phyloP scores from a whole-genome alignment of 371 early-diverging fungal genomes.

The Lichtheimia hyalospora region DNA sequence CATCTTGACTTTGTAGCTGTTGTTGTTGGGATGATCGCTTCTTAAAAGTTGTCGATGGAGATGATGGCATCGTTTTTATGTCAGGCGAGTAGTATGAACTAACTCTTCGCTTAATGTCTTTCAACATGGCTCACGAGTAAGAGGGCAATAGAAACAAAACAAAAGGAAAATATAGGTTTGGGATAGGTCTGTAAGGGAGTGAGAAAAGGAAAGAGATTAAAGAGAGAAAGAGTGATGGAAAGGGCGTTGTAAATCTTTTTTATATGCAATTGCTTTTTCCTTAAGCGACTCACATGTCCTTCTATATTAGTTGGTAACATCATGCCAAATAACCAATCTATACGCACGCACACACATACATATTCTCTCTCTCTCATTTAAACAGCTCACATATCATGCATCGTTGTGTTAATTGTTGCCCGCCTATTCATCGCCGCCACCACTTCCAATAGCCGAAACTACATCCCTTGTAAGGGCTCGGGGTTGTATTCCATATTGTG shows the following conservation, averaged over 20 bases:
- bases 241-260: neutral
- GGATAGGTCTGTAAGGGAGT: neutral
- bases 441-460: too few relatives aligned
- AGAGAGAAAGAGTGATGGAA: neutral
- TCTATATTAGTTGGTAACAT: slow-evolving; percentile 7
- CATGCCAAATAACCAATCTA: neutral
- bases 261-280: slow-evolving; percentile 8
- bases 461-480: neutral
- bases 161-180: neutral
- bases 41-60: neutral
- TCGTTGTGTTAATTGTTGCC: too few relatives aligned
- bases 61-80: neutral
- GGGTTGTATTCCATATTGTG: too few relatives aligned
- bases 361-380: too few relatives aligned
- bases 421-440: too few relatives aligned
- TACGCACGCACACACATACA: neutral
- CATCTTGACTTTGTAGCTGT: neutral
- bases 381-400: too few relatives aligned
- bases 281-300: slow-evolving; percentile 16
- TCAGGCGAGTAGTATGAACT: slow-evolving; percentile 13
- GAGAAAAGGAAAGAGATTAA: slow-evolving; percentile 10
- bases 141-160: slow-evolving; percentile 5
- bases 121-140: slow-evolving; percentile 12
- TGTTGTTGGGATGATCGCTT: neutral
- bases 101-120: slow-evolving; percentile 18